Base-by-base conservation (phyloP, 1,284 basidiomycete species). In the Cryptococcus sp. region DNA sequence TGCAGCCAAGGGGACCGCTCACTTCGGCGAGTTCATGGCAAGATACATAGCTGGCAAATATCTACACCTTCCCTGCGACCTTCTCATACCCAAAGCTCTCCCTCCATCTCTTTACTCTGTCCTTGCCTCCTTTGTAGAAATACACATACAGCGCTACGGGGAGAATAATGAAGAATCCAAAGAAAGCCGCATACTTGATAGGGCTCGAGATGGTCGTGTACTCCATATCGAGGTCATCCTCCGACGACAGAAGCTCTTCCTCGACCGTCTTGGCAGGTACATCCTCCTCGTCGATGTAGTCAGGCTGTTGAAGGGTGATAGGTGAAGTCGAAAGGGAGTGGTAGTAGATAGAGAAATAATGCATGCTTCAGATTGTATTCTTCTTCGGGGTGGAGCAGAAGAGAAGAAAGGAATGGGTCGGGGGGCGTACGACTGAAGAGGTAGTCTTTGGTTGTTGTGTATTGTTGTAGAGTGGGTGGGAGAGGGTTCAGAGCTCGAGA, bases 401-500 rank as follows among this genome's bases (percentile, higher is more conserved):
- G n/a, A 24, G 47, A 33, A 22, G 28, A 35, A n/a, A 47, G 37
- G 25, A 9, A 14, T 28, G 31, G 21, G 37, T 3, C 18, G 25
- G 16, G 21, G 43, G 38, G 37, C 37, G 35, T 37, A 48, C 40
- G 37, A 24, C 21, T 22, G 33, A 36, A n/a, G 9, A 14, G 4
- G 19, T 43, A n/a, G n/a, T 47, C 28, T 37, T 34, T 22, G 26
- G 52, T 47, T 21, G 5, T 48, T n/a, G n/a, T n/a, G n/a, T n/a
- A n/a, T n/a, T n/a, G n/a, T n/a, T n/a, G n/a, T n/a, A n/a, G n/a
- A n/a, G n/a, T 28, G 31, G 42, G 46, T 41, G 28, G 26, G 43
- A 25, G 45, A 43, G 39, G 52, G 43, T 45, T 82, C 81, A 94
- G 67, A 94, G 88, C 82, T 95, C 91, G 81, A 81, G 83, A 66